A percentile compares a stretch with the other conserved stretches of the same genome.
Evolutionary conservation across 2,329 filamentous ascomycete genomes (phyloP).

Genomic region (Arthrobotrys sinensis): DNA sequence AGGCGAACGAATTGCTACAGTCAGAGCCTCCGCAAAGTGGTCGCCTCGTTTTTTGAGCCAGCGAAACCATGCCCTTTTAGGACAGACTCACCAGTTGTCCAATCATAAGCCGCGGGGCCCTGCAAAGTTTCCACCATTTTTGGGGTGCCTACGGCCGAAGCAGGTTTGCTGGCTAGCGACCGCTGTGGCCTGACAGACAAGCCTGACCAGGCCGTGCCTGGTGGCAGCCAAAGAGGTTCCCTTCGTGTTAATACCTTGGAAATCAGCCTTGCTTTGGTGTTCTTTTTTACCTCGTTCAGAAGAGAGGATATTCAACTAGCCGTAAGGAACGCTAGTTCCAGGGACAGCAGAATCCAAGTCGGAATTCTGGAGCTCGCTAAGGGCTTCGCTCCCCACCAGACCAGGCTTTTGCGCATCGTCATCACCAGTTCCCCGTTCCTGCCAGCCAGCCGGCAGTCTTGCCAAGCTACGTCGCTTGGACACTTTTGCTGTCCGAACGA

Average conservation of each 20-base stretch:
- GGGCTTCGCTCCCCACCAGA: conserved; percentile 39
- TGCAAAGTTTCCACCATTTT: conserved; percentile 40
- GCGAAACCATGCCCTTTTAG: conserved; percentile 52
- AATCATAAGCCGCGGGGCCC: conserved; percentile 47
- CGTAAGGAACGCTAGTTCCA: conserved; percentile 32
- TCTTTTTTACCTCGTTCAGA: conserved; percentile 14
- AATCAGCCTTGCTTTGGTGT: conserved; percentile 50
- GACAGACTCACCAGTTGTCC: conserved; percentile 15
- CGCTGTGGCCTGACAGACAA: conserved; percentile 49
- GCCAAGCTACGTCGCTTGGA: conserved; percentile 58
- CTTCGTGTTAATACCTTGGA: conserved; percentile 30
- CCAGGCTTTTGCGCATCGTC: conserved; percentile 47
- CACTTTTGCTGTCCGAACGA: conserved; percentile 32
- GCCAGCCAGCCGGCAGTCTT: conserved; percentile 51
- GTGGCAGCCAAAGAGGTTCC: neutral
- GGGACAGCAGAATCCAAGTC: conserved; percentile 49
- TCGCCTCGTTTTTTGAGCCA: conserved; percentile 59
- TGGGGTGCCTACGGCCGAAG: conserved; percentile 57
- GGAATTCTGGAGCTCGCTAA: conserved; percentile 53
- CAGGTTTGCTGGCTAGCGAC: conserved; percentile 59
- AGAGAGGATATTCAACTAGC: conserved; percentile 15
- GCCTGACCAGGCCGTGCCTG: conserved; percentile 53
- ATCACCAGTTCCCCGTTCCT: conserved; percentile 40
- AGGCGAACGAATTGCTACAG: conserved; percentile 50
- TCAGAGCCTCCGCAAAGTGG: conserved; percentile 49